Conservation (phyloP, 768 basidiomycete genomes). For the Termitomyces sp. region DNA sequence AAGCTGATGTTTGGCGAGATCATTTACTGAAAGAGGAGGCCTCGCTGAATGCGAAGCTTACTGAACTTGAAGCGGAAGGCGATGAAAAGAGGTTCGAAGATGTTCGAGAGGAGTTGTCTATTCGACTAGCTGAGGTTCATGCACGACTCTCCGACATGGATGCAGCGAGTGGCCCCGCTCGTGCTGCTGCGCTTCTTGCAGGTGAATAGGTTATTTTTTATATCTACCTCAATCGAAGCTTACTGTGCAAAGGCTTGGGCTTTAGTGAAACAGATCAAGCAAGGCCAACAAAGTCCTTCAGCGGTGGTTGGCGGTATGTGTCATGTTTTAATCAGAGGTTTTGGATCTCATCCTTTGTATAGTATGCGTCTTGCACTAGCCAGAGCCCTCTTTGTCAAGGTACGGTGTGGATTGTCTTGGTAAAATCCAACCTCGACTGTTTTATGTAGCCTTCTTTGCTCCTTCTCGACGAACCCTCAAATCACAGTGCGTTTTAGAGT, state of each 20-base stretch:
- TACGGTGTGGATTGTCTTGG: constrained; percentile 21
- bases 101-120: constrained; percentile 80
- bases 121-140: constrained; percentile 86
- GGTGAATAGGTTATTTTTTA: constrained; percentile 43
- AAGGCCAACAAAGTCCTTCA: constrained; percentile 81
- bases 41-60: constrained; percentile 68
- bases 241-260: constrained; percentile 64
- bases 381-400: constrained; percentile 95
- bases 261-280: constrained; percentile 89
- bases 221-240: not conserved
- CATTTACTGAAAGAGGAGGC: constrained; percentile 85
- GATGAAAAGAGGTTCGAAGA: constrained; percentile 83
- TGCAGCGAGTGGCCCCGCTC: constrained; percentile 93
- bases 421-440: not conserved
- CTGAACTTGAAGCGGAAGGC: constrained; percentile 67
- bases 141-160: constrained; percentile 95
- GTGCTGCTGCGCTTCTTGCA: constrained; percentile 86
- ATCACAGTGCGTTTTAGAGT: constrained; percentile 68
- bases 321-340: not conserved
- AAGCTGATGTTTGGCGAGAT: constrained; percentile 99
- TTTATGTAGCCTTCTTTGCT: constrained; percentile 62
- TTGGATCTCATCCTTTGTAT: constrained; percentile 1
- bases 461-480: constrained; percentile 91
- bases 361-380: constrained; percentile 97
- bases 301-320: constrained; percentile 89